Evolutionary conservation across 2,329 filamentous ascomycete genomes (phyloP), one percentile per base, ranked within the genome.

Genomic region (Alternaria postmessia): DNA sequence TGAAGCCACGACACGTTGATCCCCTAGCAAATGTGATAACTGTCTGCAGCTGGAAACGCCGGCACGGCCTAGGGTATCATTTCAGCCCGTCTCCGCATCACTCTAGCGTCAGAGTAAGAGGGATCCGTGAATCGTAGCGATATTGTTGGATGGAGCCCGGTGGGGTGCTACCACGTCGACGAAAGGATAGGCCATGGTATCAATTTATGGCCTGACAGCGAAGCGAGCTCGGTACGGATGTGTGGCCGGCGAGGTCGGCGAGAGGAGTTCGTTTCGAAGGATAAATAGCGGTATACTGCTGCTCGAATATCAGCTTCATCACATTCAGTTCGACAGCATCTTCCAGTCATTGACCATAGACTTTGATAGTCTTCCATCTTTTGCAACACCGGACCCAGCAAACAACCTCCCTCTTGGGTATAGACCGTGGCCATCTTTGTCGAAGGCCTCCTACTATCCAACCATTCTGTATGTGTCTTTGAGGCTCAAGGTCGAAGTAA

Each of bases 61-160:
- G 71, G 78, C 71, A 78, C 72, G 71, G 75, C 69, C 78, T 79
- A 79, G 75, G 78, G 79, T 80, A 73, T 77, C 78, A 80, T 80
- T 78, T 77, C 78, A 80, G 75, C 75, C 68, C 71, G 75, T 76
- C 73, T 77, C 69, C 75, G 73, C 75, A 75, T 72, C 73, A 68
- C 69, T 76, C 73, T 81, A 81, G 79, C 78, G 79, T 76, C 75
- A 76, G 71, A 77, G 76, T 67, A 76, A 77, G 66, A 74, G 76
- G 74, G 72, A 75, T 76, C 76, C 76, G 76, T 74, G 69, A 75
- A 81, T 81, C 77, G 80, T 78, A 72, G 77, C 76, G 63, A 76
- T 75, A 73, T 78, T 68, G 81, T 83, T 82, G 81, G 81, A 76
- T 70, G 68, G 63, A 59, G 65, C 58, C 55, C 63, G 71, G 78